These are phyloP conservation scores for Aquilaria sinensis DNA, from an alignment of 345 rosid species.

Conservation along the genomic window DNA sequence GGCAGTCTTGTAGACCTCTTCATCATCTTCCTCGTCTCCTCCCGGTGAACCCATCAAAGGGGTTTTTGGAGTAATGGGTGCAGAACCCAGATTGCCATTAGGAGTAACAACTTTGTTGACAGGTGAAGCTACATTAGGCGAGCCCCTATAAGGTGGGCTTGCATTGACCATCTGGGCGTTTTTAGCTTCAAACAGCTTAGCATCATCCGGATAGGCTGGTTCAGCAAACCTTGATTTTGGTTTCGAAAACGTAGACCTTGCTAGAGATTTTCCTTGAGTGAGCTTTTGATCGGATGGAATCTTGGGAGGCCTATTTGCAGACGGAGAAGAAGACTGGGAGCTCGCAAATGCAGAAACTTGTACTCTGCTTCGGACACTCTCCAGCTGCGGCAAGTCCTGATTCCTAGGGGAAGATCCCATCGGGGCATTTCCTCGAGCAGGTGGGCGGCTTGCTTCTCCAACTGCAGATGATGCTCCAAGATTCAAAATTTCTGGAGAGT, in stretches of 20 bases:
- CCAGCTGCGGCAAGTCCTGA: constrained; percentile 16
- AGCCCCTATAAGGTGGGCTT: constrained; percentile 21
- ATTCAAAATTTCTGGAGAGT: constrained; percentile 4
- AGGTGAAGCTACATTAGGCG: constrained; percentile 28
- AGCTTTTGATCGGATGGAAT: constrained; percentile 16
- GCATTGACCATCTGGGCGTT: not conserved
- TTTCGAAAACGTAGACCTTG: constrained; percentile 32
- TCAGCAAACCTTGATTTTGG: constrained; percentile 50
- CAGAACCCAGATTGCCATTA: constrained; percentile 23
- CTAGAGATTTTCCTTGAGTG: constrained; percentile 19
- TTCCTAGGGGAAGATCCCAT: constrained; percentile 14
- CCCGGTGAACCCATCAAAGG: constrained; percentile 30
- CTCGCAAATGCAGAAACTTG: constrained; percentile 10
- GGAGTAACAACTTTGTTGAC: constrained; percentile 12
- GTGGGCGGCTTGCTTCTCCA: too few species aligned
- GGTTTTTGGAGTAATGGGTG: constrained; percentile 39
- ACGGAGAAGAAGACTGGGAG: constrained; percentile 21
- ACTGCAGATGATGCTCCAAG: too few species aligned
- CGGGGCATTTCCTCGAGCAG: constrained; percentile 6
- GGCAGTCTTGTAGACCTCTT: constrained; percentile 33
- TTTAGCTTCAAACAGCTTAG: constrained; percentile 23
- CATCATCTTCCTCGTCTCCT: constrained; percentile 28
- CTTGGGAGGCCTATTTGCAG: constrained; percentile 26
- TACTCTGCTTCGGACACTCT: constrained; percentile 8
- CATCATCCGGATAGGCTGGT: constrained; percentile 26